Base-by-base conservation (phyloP, 768 basidiomycete species). In the Phylloporus sp. region DNA sequence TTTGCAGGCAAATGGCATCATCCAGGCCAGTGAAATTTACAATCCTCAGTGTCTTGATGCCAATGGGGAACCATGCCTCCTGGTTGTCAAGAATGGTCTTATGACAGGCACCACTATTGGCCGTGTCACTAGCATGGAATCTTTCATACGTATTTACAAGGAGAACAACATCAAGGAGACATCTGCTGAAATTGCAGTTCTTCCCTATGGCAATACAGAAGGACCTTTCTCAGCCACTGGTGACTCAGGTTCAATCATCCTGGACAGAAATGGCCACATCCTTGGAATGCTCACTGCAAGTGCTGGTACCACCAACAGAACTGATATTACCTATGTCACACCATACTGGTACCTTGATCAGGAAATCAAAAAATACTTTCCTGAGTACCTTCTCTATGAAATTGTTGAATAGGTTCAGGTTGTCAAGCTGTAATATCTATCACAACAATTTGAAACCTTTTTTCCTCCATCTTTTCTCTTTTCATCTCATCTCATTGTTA, bases 261-360 rank as follows among this genome's bases (percentile, higher is more conserved):
- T 42, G n/a, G 22, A 13, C 27, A 8, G 27, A 23, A 23, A 22
- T 0, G 46, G 46, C n/a, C 15, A 35, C 1, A 37, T 42, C 24
- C 6, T 48, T 10, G 46, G 26, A 1, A 3, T 48, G 11, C 27
- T 48, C 46, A 31, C n/a, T 1, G 35, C 21, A 4, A 34, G 40
- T 31, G 9, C 26, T 2, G 46, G 46, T 13, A 24, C 20, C 9
- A 31, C 40, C 10, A 17, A n/a, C n/a, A n/a, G n/a, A 29, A 29
- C 28, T 6, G 28, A 29, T 14, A 29, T 29, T 5, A 29, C 28
- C 1, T 29, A 13, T 29, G 28, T 10, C 4, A 3, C 28, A 6
- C 28, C 28, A 29, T n/a, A n/a, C n/a, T n/a, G n/a, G n/a, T n/a
- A 46, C 53, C 37, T 44, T 45, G 38, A 44, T 49, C 53, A 17